Evolutionary conservation across 2,329 filamentous ascomycete species (phyloP), one percentile per base, ranked within the genome.

Genomic region (Pestalotiopsis sp.): DNA sequence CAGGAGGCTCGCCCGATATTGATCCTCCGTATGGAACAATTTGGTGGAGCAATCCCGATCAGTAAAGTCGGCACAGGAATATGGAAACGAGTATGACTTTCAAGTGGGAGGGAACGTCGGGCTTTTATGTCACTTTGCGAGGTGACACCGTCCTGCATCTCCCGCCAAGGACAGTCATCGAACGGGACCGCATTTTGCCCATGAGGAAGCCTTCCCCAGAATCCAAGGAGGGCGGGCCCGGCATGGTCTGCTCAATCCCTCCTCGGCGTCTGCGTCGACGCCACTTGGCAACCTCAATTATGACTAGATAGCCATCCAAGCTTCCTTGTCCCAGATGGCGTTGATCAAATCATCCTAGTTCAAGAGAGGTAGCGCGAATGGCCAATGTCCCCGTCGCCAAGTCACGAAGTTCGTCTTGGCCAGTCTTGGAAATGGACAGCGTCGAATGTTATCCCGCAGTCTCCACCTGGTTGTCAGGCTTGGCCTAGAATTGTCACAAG

Each of bases 401-500:
- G 63, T 58, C 45, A 20, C 13, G 45, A 58, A 56, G 41, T 36
- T 45, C 52, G 41, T 56, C 63, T 66, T 57, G 63, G 63, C 63
- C 59, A 25, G 36, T 56, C 63, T 66, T 66, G 41, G 63, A 57
- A 56, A 31, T 25, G 17, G 36, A 25, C 31, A 45, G 63, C 49
- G 63, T 66, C 63, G 63, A 66, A 57, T 66, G 63, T 45, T 66
- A 57, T 57, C 63, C 49, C 45, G 27, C 49, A 49, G 52, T 56
- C 63, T 66, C 45, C 63, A 56, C 49, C 13, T 31, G 31, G 14
- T 36, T 17, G 27, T 9, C 31, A 23, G 11, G 38, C 62, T 64
- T 64, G 62, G 62, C 62, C 12, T 23, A 20, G 62, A 39, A 31
- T 14, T 14, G 12, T 41, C 6, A 17, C 38, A 23, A 23, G 20